Percentiles rank a stretch among this genome's conserved stretches.
phyloP scores from a whole-genome alignment of 1,284 basidiomycete genomes.

The Boletus holoroseus region DNA sequence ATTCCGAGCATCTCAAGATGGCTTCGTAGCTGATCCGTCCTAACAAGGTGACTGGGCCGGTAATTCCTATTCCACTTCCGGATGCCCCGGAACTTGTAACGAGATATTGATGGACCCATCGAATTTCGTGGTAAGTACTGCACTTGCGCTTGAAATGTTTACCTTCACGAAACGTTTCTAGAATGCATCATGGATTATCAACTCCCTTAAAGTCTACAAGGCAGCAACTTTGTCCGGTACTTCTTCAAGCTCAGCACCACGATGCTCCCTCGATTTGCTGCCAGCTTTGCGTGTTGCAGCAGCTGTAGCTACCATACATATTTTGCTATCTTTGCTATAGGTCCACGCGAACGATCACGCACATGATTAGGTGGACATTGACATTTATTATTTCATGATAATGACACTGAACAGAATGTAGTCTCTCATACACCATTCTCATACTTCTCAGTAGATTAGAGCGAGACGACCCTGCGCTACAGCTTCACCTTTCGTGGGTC shows the following conservation, averaged over 20 bases:
- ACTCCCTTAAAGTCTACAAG: slow-evolving; percentile 49
- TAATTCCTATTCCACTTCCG: slow-evolving; percentile 64
- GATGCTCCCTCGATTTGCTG: not conserved
- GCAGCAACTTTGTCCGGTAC: slow-evolving; percentile 36
- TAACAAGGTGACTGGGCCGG: slow-evolving; percentile 73
- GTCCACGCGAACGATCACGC: not conserved
- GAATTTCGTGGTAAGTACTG: slow-evolving; percentile 58
- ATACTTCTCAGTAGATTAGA: not conserved
- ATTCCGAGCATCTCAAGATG: not conserved
- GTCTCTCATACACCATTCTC: slow-evolving; percentile 3
- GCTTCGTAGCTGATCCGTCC: slow-evolving; percentile 8
- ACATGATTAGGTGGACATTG: slow-evolving; percentile 3
- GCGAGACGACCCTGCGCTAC: slow-evolving; percentile 20
- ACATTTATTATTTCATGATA: slow-evolving; percentile 10
- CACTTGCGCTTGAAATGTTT: not conserved
- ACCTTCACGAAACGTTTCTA: slow-evolving; percentile 22
- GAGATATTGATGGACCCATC: slow-evolving; percentile 57
- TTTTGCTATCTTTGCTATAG: slow-evolving; percentile 20
- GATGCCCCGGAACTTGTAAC: slow-evolving; percentile 69
- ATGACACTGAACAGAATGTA: slow-evolving; percentile 13
- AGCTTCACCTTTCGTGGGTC: slow-evolving; percentile 50
- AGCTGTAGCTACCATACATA: slow-evolving; percentile 7
- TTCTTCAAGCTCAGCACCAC: slow-evolving; percentile 22
- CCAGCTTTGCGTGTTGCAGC: slow-evolving; percentile 7
- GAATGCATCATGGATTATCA: slow-evolving; percentile 59